Evolutionary conservation across 345 rosid species (phyloP).

Genomic region (Cardamine chenopodiifolia): DNA sequence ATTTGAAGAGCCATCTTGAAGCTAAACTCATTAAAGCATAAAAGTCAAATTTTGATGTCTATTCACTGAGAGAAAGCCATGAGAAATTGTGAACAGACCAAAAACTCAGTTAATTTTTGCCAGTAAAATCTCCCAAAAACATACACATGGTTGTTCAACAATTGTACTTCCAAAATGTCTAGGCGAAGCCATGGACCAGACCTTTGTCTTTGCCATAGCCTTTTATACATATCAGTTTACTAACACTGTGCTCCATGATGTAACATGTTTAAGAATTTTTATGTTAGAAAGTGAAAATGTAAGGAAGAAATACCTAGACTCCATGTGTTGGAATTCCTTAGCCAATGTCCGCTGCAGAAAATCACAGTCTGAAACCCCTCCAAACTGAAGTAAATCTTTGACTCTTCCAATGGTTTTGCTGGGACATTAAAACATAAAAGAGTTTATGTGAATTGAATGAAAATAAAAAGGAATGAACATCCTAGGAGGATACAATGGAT

Average conservation of each 20-base stretch:
- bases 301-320: conserved; percentile 56
- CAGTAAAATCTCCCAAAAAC: conserved; percentile 6
- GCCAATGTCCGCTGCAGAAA: conserved; percentile 68
- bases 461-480: conserved; percentile 4
- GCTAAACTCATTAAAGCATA: conserved; percentile 46
- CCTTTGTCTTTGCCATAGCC: conserved; percentile 13
- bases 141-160: background rate
- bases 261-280: conserved; percentile 2
- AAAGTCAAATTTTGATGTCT: conserved; percentile 15
- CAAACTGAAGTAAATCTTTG: conserved; percentile 58
- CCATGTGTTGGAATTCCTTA: conserved; percentile 80
- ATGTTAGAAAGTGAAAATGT: conserved; percentile 18
- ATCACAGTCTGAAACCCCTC: conserved; percentile 59
- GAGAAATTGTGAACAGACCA: conserved; percentile 1
- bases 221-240: background rate
- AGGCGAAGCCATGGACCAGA: conserved; percentile 12
- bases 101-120: background rate
- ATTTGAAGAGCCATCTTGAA: conserved; percentile 80
- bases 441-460: background rate
- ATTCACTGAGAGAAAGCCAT: conserved; percentile 13
- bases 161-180: background rate
- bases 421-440: conserved; percentile 23
- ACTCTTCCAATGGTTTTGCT: conserved; percentile 77
- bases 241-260: background rate
- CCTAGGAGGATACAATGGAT: background rate